phyloP scores from a whole-genome alignment of 345 rosid species.

The Conringia planisiliqua region DNA sequence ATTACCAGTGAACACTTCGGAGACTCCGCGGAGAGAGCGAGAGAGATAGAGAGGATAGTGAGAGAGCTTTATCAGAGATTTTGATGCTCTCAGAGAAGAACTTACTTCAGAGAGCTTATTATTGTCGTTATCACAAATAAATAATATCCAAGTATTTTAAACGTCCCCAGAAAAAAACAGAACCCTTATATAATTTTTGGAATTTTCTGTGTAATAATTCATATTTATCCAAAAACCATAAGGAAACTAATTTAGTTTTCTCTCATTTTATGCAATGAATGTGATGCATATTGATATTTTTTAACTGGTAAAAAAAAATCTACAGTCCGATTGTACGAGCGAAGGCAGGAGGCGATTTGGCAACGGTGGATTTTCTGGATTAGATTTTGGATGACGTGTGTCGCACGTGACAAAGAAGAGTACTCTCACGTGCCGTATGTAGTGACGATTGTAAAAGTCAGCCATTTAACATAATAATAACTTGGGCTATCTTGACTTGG shows the following conservation, averaged over 20 bases:
- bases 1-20: constrained; percentile 35
- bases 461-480: not conserved
- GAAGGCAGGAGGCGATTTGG: constrained; percentile 8
- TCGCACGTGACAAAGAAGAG: not conserved
- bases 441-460: not conserved
- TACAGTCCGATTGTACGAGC: no score
- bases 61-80: constrained; percentile 13
- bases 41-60: not conserved
- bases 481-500: not conserved
- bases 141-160: not conserved
- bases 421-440: constrained; percentile 8
- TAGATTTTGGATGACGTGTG: constrained; percentile 35
- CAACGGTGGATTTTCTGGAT: constrained; percentile 30
- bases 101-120: constrained; percentile 2
- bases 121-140: not conserved
- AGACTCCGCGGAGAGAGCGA: constrained; percentile 43
- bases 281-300: not conserved
- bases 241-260: not conserved
- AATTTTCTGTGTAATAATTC: constrained; percentile 3
- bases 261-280: not conserved
- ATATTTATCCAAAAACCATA: constrained; percentile 2
- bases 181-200: not conserved
- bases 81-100: constrained; percentile 1
- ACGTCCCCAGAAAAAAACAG: not conserved
- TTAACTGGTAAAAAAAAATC: not conserved